A percentile compares a stretch with the other conserved stretches of the same genome.
phyloP scores from a whole-genome alignment of 2,329 filamentous ascomycete genomes.

The Apiospora rasikravindrae region DNA sequence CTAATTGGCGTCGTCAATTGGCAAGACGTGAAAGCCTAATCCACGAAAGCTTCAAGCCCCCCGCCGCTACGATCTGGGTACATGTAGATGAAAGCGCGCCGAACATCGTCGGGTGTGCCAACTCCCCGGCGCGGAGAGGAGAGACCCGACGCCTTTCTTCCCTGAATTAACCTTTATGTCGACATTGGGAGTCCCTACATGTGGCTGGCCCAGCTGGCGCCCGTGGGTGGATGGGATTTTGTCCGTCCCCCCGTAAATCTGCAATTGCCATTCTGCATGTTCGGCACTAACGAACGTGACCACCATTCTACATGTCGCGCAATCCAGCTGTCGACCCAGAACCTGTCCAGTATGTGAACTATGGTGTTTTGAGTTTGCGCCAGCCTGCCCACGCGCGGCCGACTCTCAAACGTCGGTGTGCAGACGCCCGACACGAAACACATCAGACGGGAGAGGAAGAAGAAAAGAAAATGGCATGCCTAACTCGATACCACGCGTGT shows the following conservation, averaged over 20 bases:
- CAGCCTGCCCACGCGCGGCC: neutral
- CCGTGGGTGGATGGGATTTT: neutral
- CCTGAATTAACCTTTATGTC: neutral
- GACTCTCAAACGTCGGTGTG: slow-evolving; percentile 13
- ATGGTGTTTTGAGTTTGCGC: slow-evolving; percentile 15
- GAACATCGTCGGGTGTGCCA: neutral
- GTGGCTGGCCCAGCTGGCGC: neutral
- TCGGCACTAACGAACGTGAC: neutral
- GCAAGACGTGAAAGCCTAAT: neutral
- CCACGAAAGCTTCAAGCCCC: neutral
- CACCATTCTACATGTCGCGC: neutral
- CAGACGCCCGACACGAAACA: neutral
- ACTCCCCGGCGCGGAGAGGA: neutral
- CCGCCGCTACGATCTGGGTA: neutral
- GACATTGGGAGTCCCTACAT: neutral
- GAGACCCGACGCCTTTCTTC: neutral
- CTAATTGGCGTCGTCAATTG: neutral
- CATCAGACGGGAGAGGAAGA: neutral
- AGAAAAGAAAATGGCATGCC: neutral
- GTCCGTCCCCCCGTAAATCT: neutral
- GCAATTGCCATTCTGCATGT: neutral
- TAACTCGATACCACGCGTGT: neutral
- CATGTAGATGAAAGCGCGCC: slow-evolving; percentile 5
- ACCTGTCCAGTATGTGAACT: neutral
- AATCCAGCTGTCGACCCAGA: neutral